phyloP scores from a whole-genome alignment of 202 grass and related monocot genomes.

The Saccharum hybrid region DNA sequence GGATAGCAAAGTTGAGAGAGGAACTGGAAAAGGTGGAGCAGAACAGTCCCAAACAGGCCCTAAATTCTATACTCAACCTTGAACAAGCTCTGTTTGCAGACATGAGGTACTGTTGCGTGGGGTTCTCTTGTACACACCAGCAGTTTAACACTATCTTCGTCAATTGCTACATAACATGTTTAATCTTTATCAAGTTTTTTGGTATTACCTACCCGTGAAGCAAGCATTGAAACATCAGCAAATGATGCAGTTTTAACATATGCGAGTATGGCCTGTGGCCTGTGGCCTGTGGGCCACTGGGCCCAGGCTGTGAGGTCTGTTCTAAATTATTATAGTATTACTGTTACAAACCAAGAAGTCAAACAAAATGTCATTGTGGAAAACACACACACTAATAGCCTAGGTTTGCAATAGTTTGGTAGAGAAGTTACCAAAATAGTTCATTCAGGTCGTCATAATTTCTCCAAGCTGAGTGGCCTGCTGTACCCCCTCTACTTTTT shows the following conservation, averaged over 20 bases:
- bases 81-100: neutral
- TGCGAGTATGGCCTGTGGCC: neutral
- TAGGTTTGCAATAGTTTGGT: neutral
- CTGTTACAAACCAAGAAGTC: neutral
- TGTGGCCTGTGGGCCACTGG: too few species aligned
- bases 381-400: neutral
- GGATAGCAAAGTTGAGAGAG: neutral
- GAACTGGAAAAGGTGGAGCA: neutral
- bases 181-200: constrained; percentile 11
- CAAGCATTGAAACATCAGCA: neutral
- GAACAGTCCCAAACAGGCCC: neutral
- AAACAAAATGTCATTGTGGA: neutral
- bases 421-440: constrained; percentile 75
- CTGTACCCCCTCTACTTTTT: constrained; percentile 77
- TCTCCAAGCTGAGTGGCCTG: constrained; percentile 93
- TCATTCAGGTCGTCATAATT: constrained; percentile 99
- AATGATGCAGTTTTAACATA: constrained; percentile 18
- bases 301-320: neutral
- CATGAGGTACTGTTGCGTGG: neutral
- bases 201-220: neutral
- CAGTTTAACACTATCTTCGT: neutral
- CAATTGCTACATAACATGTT: neutral
- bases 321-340: neutral
- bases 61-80: neutral
- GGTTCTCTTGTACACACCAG: neutral